Base-by-base conservation (phyloP, 768 basidiomycete species). In the Tubosaeta brunneosetosa region DNA sequence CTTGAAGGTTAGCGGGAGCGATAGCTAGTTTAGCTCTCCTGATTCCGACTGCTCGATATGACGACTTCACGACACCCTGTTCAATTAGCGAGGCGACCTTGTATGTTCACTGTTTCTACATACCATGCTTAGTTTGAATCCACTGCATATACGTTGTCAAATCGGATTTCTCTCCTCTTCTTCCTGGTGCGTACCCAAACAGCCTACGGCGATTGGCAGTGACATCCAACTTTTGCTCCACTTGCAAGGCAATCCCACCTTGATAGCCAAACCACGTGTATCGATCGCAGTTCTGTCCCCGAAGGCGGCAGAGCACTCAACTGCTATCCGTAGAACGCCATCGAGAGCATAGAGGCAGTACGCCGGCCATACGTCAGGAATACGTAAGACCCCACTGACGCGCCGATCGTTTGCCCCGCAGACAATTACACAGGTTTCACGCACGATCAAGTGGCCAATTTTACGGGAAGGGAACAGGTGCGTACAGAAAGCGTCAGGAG, bases 181-280 rank as follows among this genome's bases (percentile, higher is more conserved):
- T 6, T 37, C 29, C 7, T 3, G 44, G 41, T 17, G 32, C 5
- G 32, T 27, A 26, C 36, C 16, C 14, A 40, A 17, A 26, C 1
- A n/a, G 19, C 25, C 47, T 4, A 37, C 22, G 13, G 49, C 48
- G 48, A 1, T 45, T 52, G 6, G 34, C 26, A 5, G 34, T 44
- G 17, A 10, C 47, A 14, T 11, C n/a, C 29, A 50, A 48, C 38
- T 49, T 53, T 25, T 34, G 49, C n/a, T 55, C 51, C 26, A 16
- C 17, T 7, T 47, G 43, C n/a, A 27, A 32, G 27, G 47, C 63
- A 16, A 76, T 50, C 8, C 83, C 83, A 17, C 83, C 83, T 59
- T 83, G 74, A 57, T 79, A 85, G 16, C 85, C 83, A 62, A 85
- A 72, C 84, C 84, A 85, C 36, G 60, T 56, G 44, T 53, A 50